Evolutionary conservation across 176 grass and related monocot species (phyloP), one percentile per base, ranked within the genome.

Genomic region (Avena sativa): DNA sequence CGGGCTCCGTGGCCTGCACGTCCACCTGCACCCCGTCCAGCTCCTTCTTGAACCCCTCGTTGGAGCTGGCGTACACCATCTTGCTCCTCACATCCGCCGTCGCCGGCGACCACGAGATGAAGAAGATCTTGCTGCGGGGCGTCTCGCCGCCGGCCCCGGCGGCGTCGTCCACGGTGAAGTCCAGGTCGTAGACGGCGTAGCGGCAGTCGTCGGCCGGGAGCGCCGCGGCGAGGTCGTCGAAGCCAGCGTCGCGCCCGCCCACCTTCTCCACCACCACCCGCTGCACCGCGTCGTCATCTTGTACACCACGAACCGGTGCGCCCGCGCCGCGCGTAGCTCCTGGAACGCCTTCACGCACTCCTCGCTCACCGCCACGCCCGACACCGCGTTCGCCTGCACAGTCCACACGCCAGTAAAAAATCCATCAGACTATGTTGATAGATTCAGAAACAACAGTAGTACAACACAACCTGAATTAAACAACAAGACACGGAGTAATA

Each of bases 51-150:
- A 91, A 91, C 19, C 83, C 87, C 9, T 91, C 89, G 60, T 86
- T 73, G 1, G 92, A 91, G 83, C 92, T 93, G 0, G 92, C 83
- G 79, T 91, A 89, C 60, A 91, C 60, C 92, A 91, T 93, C 92
- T 93, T 91, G 81, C 84, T 94, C 81, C 30, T 78, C 53, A 94
- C 89, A 47, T 49, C 84, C 8, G 92, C 89, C 32, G 89, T 26
- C 68, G 78, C 89, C 1, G 92, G 89, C 0, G 84, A 86, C 91
- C 89, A 93, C 0, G 83, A 73, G 36, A 93, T 71, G 83, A 93
- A 91, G 74, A 93, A 53, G 36, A 93, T 93, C 79, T 88, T 91
- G 92, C 86, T 91, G 47, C 87, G 87, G 0, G 81, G 86, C 36
- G 83, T 68, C 68, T 80, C 76, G 12, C 34, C 76, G 12, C 34